Percentiles rank a stretch among this genome's conserved stretches.
phyloP scores from a whole-genome alignment of 2,329 filamentous ascomycete species.

The Fusarium setosum region DNA sequence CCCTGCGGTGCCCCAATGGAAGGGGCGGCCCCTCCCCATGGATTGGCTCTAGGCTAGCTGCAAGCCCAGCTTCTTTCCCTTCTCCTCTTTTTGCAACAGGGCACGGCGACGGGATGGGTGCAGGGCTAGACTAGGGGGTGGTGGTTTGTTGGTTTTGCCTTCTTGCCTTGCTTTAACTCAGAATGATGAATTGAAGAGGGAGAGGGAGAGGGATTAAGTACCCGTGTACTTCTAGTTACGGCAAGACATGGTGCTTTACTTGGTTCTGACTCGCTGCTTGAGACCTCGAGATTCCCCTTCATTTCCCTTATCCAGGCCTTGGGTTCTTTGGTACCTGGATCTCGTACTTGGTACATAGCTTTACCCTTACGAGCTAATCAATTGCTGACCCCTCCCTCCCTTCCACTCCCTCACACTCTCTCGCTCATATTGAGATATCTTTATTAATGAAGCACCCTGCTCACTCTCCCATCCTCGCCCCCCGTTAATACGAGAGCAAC shows the following conservation, averaged over 20 bases:
- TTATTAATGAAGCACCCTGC: conserved; percentile 38
- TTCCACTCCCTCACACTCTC: conserved; percentile 7
- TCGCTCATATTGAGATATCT: conserved; percentile 21
- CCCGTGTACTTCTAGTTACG: conserved; percentile 22
- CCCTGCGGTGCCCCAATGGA: conserved; percentile 23
- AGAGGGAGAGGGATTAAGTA: conserved; percentile 18
- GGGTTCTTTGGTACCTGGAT: conserved; percentile 22
- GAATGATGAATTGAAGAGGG: conserved; percentile 4
- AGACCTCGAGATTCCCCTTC: conserved; percentile 31
- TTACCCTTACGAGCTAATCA: conserved; percentile 21
- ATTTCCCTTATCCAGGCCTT: conserved; percentile 30
- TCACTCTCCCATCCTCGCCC: conserved; percentile 13
- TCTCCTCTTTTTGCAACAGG: conserved; percentile 5
- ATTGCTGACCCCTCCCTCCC: conserved; percentile 40
- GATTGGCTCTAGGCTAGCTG: conserved; percentile 20
- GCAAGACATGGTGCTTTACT: conserved; percentile 22
- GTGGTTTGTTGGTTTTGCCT: neutral
- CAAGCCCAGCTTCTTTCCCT: conserved; percentile 5
- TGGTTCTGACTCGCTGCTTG: conserved; percentile 32
- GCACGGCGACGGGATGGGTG: too few species aligned
- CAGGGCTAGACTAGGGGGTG: neutral
- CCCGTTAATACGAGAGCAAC: conserved; percentile 11
- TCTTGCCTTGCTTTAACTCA: neutral
- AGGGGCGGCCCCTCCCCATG: conserved; percentile 11
- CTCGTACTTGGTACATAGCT: conserved; percentile 34